Evolutionary conservation across 106 monocot species (phyloP).

Genomic region (Apostasia ramifera): DNA sequence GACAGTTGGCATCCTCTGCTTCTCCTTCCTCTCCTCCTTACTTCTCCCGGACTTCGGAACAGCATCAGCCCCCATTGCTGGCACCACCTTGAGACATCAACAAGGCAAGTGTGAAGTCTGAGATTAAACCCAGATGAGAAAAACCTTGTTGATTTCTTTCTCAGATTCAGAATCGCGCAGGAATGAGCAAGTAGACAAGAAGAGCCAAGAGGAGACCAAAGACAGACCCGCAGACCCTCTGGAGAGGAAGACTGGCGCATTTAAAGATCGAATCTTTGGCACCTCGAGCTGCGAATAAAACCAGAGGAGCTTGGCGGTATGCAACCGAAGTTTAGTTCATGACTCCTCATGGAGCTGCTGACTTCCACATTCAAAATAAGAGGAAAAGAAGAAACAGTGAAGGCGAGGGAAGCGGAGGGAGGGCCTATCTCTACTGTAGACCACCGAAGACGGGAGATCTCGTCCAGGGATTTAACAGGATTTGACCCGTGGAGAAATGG

Average conservation of each 20-base stretch:
- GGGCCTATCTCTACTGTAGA: neutral
- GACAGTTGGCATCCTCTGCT: constrained; percentile 53
- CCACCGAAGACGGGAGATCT: neutral
- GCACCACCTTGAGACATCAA: constrained; percentile 3
- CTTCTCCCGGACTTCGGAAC: constrained; percentile 2
- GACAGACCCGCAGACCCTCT: neutral
- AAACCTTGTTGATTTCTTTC: neutral
- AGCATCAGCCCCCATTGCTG: neutral
- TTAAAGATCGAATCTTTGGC: constrained; percentile 20
- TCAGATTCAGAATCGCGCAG: constrained; percentile 3
- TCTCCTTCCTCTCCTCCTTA: constrained; percentile 11
- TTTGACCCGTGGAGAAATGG: too few species aligned
- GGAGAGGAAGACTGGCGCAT: neutral
- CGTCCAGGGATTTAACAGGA: too few species aligned
- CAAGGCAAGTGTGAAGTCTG: neutral
- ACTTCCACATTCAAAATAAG: neutral
- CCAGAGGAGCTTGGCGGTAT: constrained; percentile 7
- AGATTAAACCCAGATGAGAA: neutral
- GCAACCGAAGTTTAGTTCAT: neutral
- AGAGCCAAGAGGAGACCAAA: neutral
- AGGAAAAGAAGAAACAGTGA: constrained; percentile 4
- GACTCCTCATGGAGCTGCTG: neutral
- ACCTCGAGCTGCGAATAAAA: constrained; percentile 13
- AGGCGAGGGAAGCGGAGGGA: neutral
- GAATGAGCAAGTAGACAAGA: constrained; percentile 2